Percentiles rank a stretch among this genome's conserved stretches.
Evolutionary conservation across 1,284 basidiomycete genomes (phyloP).

Genomic region (Sporisorium graminicola): DNA sequence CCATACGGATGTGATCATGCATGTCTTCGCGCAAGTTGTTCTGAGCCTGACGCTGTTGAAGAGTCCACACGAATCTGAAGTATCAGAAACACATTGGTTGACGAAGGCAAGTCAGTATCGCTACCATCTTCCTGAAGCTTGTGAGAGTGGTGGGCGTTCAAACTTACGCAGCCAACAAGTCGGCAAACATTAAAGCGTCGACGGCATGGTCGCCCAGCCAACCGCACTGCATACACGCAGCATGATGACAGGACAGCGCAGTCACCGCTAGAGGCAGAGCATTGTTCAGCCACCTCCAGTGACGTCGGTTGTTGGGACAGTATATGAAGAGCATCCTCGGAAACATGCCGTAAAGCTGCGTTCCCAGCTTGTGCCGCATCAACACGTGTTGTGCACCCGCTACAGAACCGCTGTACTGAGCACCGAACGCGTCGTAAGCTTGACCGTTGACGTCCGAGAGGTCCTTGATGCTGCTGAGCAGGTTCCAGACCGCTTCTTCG

Average conservation of each 20-base stretch:
- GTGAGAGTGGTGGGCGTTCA: neutral
- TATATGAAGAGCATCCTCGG: conserved; percentile 25
- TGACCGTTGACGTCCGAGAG: conserved; percentile 19
- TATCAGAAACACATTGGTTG: neutral
- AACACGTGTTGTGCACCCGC: conserved; percentile 9
- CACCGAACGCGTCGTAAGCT: conserved; percentile 1
- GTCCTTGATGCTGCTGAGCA: conserved; percentile 23
- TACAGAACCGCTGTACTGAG: neutral
- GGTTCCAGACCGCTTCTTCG: conserved; percentile 24
- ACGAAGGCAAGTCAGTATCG: neutral
- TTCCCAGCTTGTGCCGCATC: conserved; percentile 27
- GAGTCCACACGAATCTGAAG: conserved; percentile 29
- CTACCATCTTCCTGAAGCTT: neutral
- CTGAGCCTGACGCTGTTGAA: conserved; percentile 7
- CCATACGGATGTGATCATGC: conserved; percentile 6
- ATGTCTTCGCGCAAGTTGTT: conserved; percentile 4
- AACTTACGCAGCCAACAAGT: conserved; percentile 35
- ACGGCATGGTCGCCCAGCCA: conserved; percentile 36
- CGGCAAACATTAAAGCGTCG: conserved; percentile 27
- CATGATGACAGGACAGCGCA: conserved; percentile 21
- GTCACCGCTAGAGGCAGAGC: conserved; percentile 16
- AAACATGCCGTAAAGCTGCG: conserved; percentile 41
- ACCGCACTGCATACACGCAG: conserved; percentile 17
- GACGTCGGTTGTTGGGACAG: conserved; percentile 16
- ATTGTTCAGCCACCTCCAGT: conserved; percentile 26